Conservation (phyloP, 2,329 filamentous ascomycete genomes). For the Ambrosiella beaveri region DNA sequence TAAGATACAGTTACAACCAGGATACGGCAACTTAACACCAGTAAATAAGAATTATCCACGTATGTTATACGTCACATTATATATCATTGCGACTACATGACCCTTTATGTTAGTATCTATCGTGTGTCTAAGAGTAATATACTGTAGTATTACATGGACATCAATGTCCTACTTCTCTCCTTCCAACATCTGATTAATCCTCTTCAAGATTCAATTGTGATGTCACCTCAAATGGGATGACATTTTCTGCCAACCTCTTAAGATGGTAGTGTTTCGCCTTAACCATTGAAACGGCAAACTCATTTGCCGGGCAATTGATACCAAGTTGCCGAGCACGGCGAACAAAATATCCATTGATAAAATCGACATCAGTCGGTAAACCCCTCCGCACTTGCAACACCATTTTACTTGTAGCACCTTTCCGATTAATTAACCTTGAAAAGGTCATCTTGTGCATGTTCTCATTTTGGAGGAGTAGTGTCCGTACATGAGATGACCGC, state of each 20-base stretch:
- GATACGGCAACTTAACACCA: too few species aligned
- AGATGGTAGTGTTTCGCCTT: conserved; percentile 42
- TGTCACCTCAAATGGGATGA: conserved; percentile 22
- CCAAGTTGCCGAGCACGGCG: conserved; percentile 54
- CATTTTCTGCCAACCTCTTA: conserved; percentile 19
- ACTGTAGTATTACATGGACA: too few species aligned
- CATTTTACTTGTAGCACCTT: conserved; percentile 44
- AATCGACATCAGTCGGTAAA: conserved; percentile 57
- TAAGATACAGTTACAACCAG: conserved; percentile 1
- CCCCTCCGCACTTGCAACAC: conserved; percentile 45
- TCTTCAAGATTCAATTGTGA: conserved; percentile 14
- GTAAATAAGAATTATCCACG: too few species aligned
- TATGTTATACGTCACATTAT: too few species aligned
- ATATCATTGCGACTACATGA: too few species aligned
- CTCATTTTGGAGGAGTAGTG: conserved; percentile 37
- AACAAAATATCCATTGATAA: conserved; percentile 77
- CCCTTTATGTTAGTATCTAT: too few species aligned
- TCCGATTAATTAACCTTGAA: conserved; percentile 36
- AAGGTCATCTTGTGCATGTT: conserved; percentile 45
- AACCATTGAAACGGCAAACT: conserved; percentile 54
- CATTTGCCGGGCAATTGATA: conserved; percentile 54
- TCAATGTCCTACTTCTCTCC: too few species aligned
- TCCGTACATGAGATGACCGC: conserved; percentile 39
- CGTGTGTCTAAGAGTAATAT: too few species aligned
- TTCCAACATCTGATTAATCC: neutral